A percentile compares a stretch with the other conserved stretches of the same genome.
These are phyloP conservation scores for Penicillium alfredii DNA, from an alignment of 495 filamentous ascomycete species.

Conservation along the genomic window DNA sequence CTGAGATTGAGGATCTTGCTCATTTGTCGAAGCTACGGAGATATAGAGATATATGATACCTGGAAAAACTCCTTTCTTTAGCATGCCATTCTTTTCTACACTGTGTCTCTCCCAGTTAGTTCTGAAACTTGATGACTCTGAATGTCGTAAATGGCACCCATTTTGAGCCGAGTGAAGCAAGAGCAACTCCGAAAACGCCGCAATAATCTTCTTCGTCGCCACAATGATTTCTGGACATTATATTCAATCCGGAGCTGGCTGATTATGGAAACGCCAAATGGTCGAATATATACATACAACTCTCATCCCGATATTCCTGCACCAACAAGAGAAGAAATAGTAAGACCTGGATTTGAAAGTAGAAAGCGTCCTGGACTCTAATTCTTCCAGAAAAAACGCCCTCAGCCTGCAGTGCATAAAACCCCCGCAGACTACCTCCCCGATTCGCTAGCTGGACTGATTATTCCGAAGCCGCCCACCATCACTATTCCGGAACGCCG, in stretches of 20 bases:
- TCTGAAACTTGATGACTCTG: too few relatives aligned
- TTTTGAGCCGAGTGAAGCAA: constrained; percentile 7
- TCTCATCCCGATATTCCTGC: constrained; percentile 6
- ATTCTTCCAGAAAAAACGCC: neutral
- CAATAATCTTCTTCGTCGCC: constrained; percentile 11
- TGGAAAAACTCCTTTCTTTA: too few relatives aligned
- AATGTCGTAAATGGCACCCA: constrained; percentile 1
- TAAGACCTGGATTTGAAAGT: too few relatives aligned
- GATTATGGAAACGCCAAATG: constrained; percentile 10
- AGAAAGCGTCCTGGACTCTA: neutral
- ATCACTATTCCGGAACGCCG: constrained; percentile 1
- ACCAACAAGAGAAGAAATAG: constrained; percentile 4
- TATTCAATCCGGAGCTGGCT: constrained; percentile 11
- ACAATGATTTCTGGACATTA: constrained; percentile 9
- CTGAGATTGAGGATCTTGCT: too few relatives aligned
- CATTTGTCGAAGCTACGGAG: too few relatives aligned
- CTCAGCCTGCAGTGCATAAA: constrained; percentile 10
- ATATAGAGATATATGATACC: too few relatives aligned
- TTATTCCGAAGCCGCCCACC: constrained; percentile 1
- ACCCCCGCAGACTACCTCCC: constrained; percentile 36
- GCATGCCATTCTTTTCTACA: too few relatives aligned
- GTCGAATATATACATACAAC: constrained; percentile 10
- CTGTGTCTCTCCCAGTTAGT: too few relatives aligned
- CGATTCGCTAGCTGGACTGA: neutral
- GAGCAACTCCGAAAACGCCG: constrained; percentile 12